These are phyloP conservation scores for Acer negundo DNA, from an alignment of 345 rosid genomes.

Conservation along the genomic window DNA sequence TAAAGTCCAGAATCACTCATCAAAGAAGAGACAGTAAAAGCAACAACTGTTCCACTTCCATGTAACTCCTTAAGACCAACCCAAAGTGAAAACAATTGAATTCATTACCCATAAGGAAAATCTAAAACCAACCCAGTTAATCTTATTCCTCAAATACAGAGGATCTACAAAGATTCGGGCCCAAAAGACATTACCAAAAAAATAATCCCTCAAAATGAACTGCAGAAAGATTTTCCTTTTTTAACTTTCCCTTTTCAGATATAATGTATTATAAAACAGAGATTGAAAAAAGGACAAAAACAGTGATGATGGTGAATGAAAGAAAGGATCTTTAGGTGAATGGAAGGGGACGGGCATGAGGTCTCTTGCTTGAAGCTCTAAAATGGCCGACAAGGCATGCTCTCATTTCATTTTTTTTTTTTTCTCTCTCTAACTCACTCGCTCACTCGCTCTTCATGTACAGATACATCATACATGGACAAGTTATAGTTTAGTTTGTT, in stretches of 20 bases:
- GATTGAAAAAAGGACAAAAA: neutral
- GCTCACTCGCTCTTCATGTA: neutral
- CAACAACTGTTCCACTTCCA: slow-evolving; percentile 31
- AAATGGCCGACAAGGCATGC: slow-evolving; percentile 66
- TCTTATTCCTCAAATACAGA: slow-evolving; percentile 24
- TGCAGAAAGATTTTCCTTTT: neutral
- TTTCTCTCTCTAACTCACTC: slow-evolving; percentile 16
- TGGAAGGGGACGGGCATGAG: slow-evolving; percentile 40
- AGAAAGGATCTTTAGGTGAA: slow-evolving; percentile 24
- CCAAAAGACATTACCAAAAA: neutral
- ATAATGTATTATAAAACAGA: neutral
- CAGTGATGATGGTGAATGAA: neutral
- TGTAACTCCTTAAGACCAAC: slow-evolving; percentile 28
- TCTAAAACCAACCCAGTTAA: slow-evolving; percentile 25
- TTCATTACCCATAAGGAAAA: slow-evolving; percentile 30
- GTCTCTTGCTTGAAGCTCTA: slow-evolving; percentile 38
- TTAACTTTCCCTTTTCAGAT: neutral
- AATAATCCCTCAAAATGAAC: slow-evolving; percentile 16
- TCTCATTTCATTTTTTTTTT: slow-evolving; percentile 16
- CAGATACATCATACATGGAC: neutral
- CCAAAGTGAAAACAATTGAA: slow-evolving; percentile 22
- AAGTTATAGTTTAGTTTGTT: neutral
- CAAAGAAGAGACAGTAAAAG: slow-evolving; percentile 34
- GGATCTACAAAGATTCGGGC: slow-evolving; percentile 32
- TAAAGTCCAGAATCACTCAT: slow-evolving; percentile 28